Evolutionary conservation across 2,329 filamentous ascomycete genomes (phyloP).

Genomic region (Fusarium ambrosium): DNA sequence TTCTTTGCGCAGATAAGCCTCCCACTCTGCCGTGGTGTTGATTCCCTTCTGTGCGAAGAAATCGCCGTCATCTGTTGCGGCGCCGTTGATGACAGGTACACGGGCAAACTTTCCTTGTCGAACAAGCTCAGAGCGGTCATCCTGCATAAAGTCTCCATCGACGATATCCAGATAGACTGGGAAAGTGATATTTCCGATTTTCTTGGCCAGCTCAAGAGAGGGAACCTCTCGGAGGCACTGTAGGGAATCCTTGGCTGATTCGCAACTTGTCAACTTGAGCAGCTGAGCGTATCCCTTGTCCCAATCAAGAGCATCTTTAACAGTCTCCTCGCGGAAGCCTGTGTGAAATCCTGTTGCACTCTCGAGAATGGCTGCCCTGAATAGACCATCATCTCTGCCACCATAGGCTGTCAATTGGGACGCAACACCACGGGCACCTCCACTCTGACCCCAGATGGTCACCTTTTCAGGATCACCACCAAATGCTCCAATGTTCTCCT

Average conservation of each 20-base stretch:
- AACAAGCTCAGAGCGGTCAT: slow-evolving; percentile 21
- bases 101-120: slow-evolving; percentile 23
- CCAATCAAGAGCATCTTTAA: neutral
- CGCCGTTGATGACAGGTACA: slow-evolving; percentile 20
- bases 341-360: slow-evolving; percentile 33
- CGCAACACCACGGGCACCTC: slow-evolving; percentile 26
- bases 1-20: slow-evolving; percentile 17
- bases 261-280: neutral
- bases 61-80: slow-evolving; percentile 20
- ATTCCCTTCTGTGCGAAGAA: slow-evolving; percentile 26
- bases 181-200: slow-evolving; percentile 22
- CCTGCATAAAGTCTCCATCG: slow-evolving; percentile 26
- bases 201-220: slow-evolving; percentile 19
- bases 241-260: neutral
- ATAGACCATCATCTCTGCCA: slow-evolving; percentile 17
- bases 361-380: slow-evolving; percentile 35
- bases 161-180: slow-evolving; percentile 31
- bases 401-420: slow-evolving; percentile 33
- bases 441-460: slow-evolving; percentile 35
- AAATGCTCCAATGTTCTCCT: slow-evolving; percentile 30
- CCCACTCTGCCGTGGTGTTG: slow-evolving; percentile 31
- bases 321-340: slow-evolving; percentile 13
- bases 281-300: slow-evolving; percentile 24
- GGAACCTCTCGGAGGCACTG: slow-evolving; percentile 31
- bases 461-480: slow-evolving; percentile 29